phyloP scores from a whole-genome alignment of 768 basidiomycete species.

The Boletus vinaceobasis region DNA sequence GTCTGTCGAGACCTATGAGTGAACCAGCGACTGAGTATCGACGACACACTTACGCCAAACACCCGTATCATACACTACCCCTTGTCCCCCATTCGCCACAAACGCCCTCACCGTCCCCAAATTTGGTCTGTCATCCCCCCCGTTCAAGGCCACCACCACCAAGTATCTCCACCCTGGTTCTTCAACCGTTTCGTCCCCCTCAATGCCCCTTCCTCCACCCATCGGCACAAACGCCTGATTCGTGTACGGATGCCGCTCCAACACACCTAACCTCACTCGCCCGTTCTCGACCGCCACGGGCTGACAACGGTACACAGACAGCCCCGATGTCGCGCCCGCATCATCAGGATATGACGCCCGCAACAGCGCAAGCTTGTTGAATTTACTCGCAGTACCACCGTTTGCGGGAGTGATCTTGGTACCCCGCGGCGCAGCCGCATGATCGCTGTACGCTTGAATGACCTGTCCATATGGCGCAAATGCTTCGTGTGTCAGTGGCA shows the following conservation, averaged over 20 bases:
- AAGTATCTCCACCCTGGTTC: conserved; percentile 62
- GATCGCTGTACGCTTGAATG: conserved; percentile 79
- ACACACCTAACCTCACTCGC: conserved; percentile 56
- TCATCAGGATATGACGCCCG: conserved; percentile 60
- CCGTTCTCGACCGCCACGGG: conserved; percentile 45
- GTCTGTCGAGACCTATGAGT: conserved; percentile 46
- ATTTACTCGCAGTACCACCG: conserved; percentile 87
- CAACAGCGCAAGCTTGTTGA: conserved; percentile 83
- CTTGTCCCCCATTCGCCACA: conserved; percentile 74
- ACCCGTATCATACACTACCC: conserved; percentile 77
- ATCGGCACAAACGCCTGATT: conserved; percentile 96
- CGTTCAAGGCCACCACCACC: conserved; percentile 84
- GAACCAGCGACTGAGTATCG: background rate
- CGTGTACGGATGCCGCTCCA: conserved; percentile 88
- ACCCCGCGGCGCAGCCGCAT: conserved; percentile 61
- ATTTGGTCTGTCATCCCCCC: conserved; percentile 73
- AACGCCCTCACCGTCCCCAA: conserved; percentile 76
- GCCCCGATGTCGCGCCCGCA: conserved; percentile 55
- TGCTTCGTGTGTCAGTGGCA: conserved; percentile 78
- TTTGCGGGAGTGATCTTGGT: conserved; percentile 80
- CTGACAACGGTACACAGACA: conserved; percentile 84
- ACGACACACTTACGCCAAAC: conserved; percentile 78
- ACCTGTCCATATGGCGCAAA: conserved; percentile 90
- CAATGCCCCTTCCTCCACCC: conserved; percentile 49
- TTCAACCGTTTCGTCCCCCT: conserved; percentile 42